These are phyloP conservation scores for Vanderwaltozyma yarrowii DNA, from an alignment of 805 yeast species.

Conservation along the genomic window DNA sequence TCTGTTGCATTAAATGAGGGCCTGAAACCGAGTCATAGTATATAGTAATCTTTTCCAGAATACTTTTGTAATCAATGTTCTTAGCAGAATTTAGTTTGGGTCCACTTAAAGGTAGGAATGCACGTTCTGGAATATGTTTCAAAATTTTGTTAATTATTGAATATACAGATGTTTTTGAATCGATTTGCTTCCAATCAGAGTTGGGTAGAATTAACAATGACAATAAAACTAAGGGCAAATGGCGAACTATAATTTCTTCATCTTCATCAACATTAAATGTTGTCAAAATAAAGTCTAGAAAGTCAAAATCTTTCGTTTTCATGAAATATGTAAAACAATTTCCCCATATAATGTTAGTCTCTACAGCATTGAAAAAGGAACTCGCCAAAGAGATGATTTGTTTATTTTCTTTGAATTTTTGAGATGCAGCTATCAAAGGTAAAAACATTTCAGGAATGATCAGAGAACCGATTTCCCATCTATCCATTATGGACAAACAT, in stretches of 20 bases:
- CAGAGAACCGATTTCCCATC: slow-evolving; percentile 85
- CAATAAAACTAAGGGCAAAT: slow-evolving; percentile 65
- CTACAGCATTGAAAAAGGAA: slow-evolving; percentile 76
- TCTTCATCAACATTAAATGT: slow-evolving; percentile 62
- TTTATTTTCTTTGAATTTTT: slow-evolving; percentile 20
- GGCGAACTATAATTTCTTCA: slow-evolving; percentile 72
- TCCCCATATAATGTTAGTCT: slow-evolving; percentile 69
- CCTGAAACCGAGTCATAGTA: slow-evolving; percentile 25
- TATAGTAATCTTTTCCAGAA: slow-evolving; percentile 19
- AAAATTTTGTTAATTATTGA: background rate
- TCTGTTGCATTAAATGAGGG: background rate
- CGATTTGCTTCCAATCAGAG: background rate
- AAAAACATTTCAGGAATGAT: slow-evolving; percentile 60
- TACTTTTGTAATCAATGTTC: slow-evolving; percentile 11
- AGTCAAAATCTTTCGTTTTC: slow-evolving; percentile 31
- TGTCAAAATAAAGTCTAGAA: slow-evolving; percentile 49
- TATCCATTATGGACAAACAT: slow-evolving; percentile 68
- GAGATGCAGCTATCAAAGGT: slow-evolving; percentile 49
- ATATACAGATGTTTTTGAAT: background rate
- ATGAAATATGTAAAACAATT: slow-evolving; percentile 32
- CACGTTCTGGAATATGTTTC: slow-evolving; percentile 46
- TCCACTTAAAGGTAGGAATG: slow-evolving; percentile 45
- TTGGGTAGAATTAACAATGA: slow-evolving; percentile 29
- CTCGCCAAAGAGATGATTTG: slow-evolving; percentile 49
- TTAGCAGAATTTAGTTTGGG: slow-evolving; percentile 20